phyloP scores from a whole-genome alignment of 768 basidiomycete species.

The Hericium erinaceus region DNA sequence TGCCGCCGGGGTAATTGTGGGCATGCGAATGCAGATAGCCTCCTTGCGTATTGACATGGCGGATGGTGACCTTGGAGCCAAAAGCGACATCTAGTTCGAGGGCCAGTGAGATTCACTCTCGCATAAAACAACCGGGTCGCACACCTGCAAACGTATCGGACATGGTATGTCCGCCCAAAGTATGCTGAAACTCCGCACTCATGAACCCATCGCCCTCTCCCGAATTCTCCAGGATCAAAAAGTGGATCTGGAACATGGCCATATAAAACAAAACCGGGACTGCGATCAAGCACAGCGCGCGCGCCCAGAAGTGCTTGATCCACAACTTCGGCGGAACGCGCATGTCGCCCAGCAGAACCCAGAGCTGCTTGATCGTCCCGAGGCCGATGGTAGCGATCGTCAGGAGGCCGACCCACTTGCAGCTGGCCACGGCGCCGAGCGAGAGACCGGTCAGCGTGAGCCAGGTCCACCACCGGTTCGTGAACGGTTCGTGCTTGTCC shows the following conservation, averaged over 20 bases:
- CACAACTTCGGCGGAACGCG: conserved; percentile 69
- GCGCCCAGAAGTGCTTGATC: conserved; percentile 77
- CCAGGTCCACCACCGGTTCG: conserved; percentile 87
- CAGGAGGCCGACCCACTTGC: conserved; percentile 98
- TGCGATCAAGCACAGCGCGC: conserved; percentile 83
- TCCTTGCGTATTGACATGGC: conserved; percentile 94
- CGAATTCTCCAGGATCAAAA: conserved; percentile 76
- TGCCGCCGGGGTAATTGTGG: conserved; percentile 85
- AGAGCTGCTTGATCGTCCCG: conserved; percentile 78
- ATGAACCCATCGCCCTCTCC: conserved; percentile 99
- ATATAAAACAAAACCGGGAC: conserved; percentile 88
- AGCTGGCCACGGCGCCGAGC: conserved; percentile 86
- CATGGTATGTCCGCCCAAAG: conserved; percentile 83
- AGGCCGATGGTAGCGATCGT: conserved; percentile 92
- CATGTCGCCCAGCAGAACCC: conserved; percentile 83
- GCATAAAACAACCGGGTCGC: too few species aligned
- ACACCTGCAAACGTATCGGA: conserved; percentile 83
- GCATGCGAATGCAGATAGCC: conserved; percentile 97
- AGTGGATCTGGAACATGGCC: conserved; percentile 94
- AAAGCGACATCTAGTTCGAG: conserved; percentile 62
- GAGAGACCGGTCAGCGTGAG: conserved; percentile 79
- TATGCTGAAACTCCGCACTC: conserved; percentile 98
- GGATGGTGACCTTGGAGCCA: conserved; percentile 75
- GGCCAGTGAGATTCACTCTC: too few species aligned
- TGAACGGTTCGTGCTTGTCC: conserved; percentile 78